phyloP scores from a whole-genome alignment of 306 rosid genomes.

The Macrotyloma uniflorum region DNA sequence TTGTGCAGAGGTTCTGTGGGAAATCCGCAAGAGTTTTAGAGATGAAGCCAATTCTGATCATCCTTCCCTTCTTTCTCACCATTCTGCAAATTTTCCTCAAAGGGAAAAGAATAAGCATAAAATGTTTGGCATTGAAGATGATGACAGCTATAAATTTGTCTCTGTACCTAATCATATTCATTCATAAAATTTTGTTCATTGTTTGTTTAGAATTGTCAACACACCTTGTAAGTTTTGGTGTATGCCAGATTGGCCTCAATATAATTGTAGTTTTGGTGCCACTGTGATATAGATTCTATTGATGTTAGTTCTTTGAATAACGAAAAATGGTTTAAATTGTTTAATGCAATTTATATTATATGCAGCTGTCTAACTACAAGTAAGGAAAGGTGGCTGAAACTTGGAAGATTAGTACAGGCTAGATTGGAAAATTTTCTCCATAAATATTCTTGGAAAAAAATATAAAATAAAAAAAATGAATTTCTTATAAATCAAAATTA shows the following conservation, averaged over 20 bases:
- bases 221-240: background rate
- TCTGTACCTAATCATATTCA: constrained; percentile 58
- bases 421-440: too few relatives aligned
- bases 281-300: constrained; percentile 1
- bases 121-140: constrained; percentile 61
- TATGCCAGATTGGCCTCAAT: constrained; percentile 35
- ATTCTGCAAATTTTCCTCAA: constrained; percentile 61
- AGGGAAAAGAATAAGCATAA: constrained; percentile 48
- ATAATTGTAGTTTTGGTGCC: constrained; percentile 13
- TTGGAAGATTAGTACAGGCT: background rate
- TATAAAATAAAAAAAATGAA: too few relatives aligned
- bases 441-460: too few relatives aligned
- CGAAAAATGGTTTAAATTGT: constrained; percentile 1
- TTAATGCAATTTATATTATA: constrained; percentile 13
- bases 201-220: constrained; percentile 3
- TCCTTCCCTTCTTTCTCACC: constrained; percentile 48
- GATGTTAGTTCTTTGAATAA: background rate
- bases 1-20: constrained; percentile 83
- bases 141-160: constrained; percentile 47
- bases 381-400: background rate
- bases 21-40: constrained; percentile 62
- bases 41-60: constrained; percentile 48
- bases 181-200: constrained; percentile 45
- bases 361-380: background rate
- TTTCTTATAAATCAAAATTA: too few relatives aligned